These are phyloP conservation scores for Phytophthora megakarya DNA, from an alignment of 352 stramenopile species.

Conservation along the genomic window DNA sequence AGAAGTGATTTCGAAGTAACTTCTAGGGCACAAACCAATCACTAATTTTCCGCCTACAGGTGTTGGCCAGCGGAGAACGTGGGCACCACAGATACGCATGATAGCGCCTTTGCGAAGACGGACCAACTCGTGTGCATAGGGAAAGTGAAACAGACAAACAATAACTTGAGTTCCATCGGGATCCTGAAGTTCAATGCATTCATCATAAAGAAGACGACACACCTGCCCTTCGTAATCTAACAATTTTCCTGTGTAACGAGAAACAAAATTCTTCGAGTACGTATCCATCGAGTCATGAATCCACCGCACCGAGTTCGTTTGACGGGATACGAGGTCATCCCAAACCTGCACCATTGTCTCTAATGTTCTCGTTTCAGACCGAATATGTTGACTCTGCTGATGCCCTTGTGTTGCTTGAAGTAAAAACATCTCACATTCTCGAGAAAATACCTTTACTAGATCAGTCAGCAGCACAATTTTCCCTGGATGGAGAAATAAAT, in stretches of 20 bases:
- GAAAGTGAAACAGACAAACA: slow-evolving; percentile 49
- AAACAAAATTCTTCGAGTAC: slow-evolving; percentile 13
- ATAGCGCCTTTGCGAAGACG: slow-evolving; percentile 36
- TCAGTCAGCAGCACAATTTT: slow-evolving; percentile 57
- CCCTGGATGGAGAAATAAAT: slow-evolving; percentile 52
- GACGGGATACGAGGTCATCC: slow-evolving; percentile 1
- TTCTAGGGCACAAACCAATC: slow-evolving; percentile 45
- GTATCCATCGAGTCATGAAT: slow-evolving; percentile 11
- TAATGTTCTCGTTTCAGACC: not conserved
- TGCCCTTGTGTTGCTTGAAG: slow-evolving; percentile 48
- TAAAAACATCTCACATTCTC: slow-evolving; percentile 65
- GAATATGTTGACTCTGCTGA: not conserved
- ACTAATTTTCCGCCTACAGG: slow-evolving; percentile 35
- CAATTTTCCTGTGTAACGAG: slow-evolving; percentile 25
- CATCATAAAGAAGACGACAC: slow-evolving; percentile 42
- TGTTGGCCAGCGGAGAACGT: slow-evolving; percentile 42
- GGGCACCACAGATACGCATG: slow-evolving; percentile 30
- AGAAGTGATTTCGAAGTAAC: slow-evolving; percentile 32
- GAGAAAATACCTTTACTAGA: slow-evolving; percentile 66
- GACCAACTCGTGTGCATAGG: slow-evolving; percentile 34
- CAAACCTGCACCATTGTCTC: slow-evolving; percentile 38
- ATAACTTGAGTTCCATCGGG: slow-evolving; percentile 24
- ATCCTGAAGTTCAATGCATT: slow-evolving; percentile 45
- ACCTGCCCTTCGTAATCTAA: slow-evolving; percentile 44
- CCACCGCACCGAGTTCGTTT: not conserved